Evolutionary conservation across 1,284 basidiomycete species (phyloP).

Genomic region (Abortiporus biennis): DNA sequence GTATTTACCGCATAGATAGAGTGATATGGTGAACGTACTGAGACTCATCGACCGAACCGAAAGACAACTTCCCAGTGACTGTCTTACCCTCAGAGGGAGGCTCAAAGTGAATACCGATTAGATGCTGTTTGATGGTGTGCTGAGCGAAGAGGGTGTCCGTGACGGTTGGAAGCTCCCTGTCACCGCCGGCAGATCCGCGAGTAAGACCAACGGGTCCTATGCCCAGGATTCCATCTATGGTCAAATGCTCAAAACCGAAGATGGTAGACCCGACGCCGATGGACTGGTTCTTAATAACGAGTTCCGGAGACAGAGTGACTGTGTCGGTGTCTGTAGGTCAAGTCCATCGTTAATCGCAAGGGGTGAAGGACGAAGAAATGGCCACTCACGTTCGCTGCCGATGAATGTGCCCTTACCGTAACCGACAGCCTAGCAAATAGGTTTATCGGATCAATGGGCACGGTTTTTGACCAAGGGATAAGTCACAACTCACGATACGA

Average conservation of each 20-base stretch:
- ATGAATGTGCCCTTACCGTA: slow-evolving; percentile 48
- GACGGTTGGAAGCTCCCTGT: slow-evolving; percentile 27
- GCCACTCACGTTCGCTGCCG: slow-evolving; percentile 45
- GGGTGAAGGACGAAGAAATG: slow-evolving; percentile 1
- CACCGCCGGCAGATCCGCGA: slow-evolving; percentile 23
- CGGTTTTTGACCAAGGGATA: not conserved
- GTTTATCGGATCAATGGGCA: not conserved
- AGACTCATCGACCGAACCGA: slow-evolving; percentile 40
- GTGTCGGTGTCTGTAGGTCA: slow-evolving; percentile 37
- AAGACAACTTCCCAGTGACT: slow-evolving; percentile 39
- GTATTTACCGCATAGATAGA: not conserved
- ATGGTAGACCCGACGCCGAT: slow-evolving; percentile 43
- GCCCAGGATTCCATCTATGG: slow-evolving; percentile 54
- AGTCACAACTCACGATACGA: slow-evolving; percentile 28
- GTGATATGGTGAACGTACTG: no score
- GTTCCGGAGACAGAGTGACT: slow-evolving; percentile 34
- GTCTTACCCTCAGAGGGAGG: slow-evolving; percentile 31
- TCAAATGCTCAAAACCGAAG: slow-evolving; percentile 32
- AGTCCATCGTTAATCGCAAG: no score
- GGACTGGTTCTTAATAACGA: slow-evolving; percentile 42
- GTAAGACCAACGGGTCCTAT: slow-evolving; percentile 50
- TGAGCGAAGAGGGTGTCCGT: slow-evolving; percentile 33
- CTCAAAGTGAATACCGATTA: slow-evolving; percentile 45
- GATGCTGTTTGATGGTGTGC: slow-evolving; percentile 34
- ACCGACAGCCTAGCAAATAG: slow-evolving; percentile 27